A percentile compares a stretch with the other conserved stretches of the same genome.
These are phyloP conservation scores for Vigna trinervia DNA, from an alignment of 306 rosid genomes.

Conservation along the genomic window DNA sequence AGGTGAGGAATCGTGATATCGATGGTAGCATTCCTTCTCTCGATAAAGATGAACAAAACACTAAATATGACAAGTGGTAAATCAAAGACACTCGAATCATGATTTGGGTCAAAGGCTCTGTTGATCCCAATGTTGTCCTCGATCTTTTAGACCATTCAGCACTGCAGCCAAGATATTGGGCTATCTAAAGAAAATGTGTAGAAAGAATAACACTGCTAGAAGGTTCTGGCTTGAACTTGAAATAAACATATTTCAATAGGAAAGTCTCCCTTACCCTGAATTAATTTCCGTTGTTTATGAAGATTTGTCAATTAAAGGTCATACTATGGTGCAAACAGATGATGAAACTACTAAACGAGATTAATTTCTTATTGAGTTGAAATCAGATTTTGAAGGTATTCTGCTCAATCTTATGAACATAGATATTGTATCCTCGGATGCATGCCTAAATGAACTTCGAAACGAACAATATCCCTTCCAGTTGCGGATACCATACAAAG, in stretches of 20 bases:
- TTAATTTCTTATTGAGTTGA: conserved; percentile 12
- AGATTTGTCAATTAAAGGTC: not conserved
- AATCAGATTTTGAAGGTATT: conserved; percentile 5
- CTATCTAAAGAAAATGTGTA: not conserved
- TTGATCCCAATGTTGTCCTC: not conserved
- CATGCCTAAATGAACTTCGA: not conserved
- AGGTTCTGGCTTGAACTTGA: not conserved
- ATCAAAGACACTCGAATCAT: not conserved
- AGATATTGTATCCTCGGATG: not conserved
- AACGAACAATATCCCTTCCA: not conserved
- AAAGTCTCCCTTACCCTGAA: not conserved
- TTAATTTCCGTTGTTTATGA: not conserved
- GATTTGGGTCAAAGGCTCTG: not conserved
- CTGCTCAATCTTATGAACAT: not conserved
- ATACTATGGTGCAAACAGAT: not conserved
- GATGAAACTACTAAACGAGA: not conserved
- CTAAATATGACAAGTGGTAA: not conserved
- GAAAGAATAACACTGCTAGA: not conserved
- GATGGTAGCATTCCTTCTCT: not conserved
- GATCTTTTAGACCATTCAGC: not conserved
- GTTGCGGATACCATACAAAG: not conserved
- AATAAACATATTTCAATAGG: not conserved
- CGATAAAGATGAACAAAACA: no score
- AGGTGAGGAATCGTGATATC: no score
- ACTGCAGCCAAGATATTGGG: not conserved